phyloP scores from a whole-genome alignment of 129 eudicot genomes.

The Heracleum sosnowskyi region DNA sequence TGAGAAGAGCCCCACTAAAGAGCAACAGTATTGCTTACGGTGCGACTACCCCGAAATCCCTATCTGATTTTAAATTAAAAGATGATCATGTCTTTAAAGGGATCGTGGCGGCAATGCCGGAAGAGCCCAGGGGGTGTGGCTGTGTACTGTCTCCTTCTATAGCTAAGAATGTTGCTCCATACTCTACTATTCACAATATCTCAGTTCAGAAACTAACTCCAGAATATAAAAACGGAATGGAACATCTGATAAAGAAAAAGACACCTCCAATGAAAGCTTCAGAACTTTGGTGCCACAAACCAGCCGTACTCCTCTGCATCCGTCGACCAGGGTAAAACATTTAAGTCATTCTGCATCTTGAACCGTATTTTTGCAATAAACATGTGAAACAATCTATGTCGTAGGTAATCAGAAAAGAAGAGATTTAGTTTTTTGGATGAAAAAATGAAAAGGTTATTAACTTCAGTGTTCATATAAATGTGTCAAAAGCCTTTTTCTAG shows the following conservation, averaged over 20 bases:
- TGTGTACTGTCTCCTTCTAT: slow-evolving; percentile 58
- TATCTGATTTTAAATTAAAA: slow-evolving; percentile 62
- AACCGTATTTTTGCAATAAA: not conserved
- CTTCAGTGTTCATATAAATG: not conserved
- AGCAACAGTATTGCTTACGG: slow-evolving; percentile 31
- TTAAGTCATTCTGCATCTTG: slow-evolving; percentile 10
- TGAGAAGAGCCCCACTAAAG: slow-evolving; percentile 20
- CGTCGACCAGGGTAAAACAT: slow-evolving; percentile 66
- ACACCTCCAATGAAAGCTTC: slow-evolving; percentile 67
- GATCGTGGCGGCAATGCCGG: slow-evolving; percentile 64
- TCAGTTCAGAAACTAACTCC: slow-evolving; percentile 74
- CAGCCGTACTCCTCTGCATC: slow-evolving; percentile 63
- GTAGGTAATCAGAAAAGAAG: not conserved
- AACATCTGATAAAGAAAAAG: slow-evolving; percentile 45
- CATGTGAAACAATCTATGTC: not conserved
- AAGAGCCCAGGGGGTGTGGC: slow-evolving; percentile 70
- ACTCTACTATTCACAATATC: slow-evolving; percentile 48
- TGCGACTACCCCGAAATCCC: slow-evolving; percentile 44
- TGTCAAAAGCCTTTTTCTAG: not conserved
- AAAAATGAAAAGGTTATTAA: not conserved
- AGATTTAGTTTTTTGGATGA: not conserved
- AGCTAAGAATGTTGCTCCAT: slow-evolving; percentile 59
- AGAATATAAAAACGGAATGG: slow-evolving; percentile 64
- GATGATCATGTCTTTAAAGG: slow-evolving; percentile 67
- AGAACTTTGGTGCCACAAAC: slow-evolving; percentile 62